Evolutionary conservation across 2,329 filamentous ascomycete species (phyloP), one percentile per base, ranked within the genome.

Genomic region (Aspergillus clavatus): DNA sequence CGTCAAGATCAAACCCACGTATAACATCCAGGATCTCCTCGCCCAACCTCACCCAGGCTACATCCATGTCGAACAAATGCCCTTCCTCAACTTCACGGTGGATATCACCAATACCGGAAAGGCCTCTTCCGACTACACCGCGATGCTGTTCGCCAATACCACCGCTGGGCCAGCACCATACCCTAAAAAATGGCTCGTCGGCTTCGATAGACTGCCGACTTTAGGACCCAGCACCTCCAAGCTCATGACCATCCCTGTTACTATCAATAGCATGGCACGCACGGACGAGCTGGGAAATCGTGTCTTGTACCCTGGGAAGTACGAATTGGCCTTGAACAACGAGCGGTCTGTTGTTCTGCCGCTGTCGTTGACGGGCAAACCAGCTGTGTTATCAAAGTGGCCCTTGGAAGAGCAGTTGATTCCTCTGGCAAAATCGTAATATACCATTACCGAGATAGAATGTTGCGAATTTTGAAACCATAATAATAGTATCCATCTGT

Each of bases 171-270:
- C 71, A 0, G 48, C 57, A 22, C 71, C 71, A 0, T 60, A 65
- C 23, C 70, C 71, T 1, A 67, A 64, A 45, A 73, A 73, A 43
- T 68, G 66, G 60, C 60, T 74, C 5, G 65, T 70, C 3, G 67
- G 66, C 0, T 71, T 66, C 39, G 62, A 69, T 18, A 54, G 68
- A 2, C 46, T 71, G 1, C 48, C 57, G 1, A 55, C 42, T 2
- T 37, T 64, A 45, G 44, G 59, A 12, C 53, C 59, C 1, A 56
- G 57, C 0, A 39, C 51, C 5, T 58, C 58, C 4, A 38, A 55
- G 37, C 58, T 53, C 0, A 54, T 70, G 33, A 54, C 46, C 0
- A 56, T 73, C 33, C 63, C 67, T 0, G 50, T 73, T 23, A 63
- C 65, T 1, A 55, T 72, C 6, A 68, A 68, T 12, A 64, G 59